Base-by-base conservation (phyloP, 805 yeast species). In the Middelhovenomyces tepae region DNA sequence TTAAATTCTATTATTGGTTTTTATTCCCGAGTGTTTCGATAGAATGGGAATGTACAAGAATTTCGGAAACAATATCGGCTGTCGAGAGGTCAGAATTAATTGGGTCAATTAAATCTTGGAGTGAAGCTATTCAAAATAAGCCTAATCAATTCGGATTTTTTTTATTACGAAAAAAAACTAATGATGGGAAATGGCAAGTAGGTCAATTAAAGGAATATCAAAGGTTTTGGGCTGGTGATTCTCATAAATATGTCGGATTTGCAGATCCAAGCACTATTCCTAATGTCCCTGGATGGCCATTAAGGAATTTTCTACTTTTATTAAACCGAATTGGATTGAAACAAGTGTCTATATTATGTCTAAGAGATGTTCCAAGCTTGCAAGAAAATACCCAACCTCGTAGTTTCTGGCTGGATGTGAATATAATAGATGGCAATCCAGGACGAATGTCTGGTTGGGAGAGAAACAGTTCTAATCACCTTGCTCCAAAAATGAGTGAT, bases 1-100 rank as follows among this genome's bases (percentile, higher is more conserved):
- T 81, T 61, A 76, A 71, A 48, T 89, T 80, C 51, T 80, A 71
- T 49, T 87, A 91, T 57, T 93, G 99, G 98, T 69, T 83, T 43
- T 79, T 84, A 10, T 75, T 74, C 42, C 96, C 98, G 0, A 59
- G 71, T 1, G 53, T 84, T 21, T 64, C 64, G 24, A 57, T 74
- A 6, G 60, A 59, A 8, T 79, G 85, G 84, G 29, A 42, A 4
- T 25, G 42, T 7, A 14, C 26, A 1, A 22, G 17, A 16, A 20
- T 26, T 4, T 10, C 25, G 7, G 18, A 20, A 11, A 9, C 26
- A 4, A 20, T n/a, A n/a, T n/a, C n/a, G n/a, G n/a, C n/a, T n/a
- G n/a, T n/a, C n/a, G n/a, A 14, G 31, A 18, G 10, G 34, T 30
- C 2, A 31, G 27, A 13, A 11, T 10, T 15, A 38, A 36, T 7